Conservation (phyloP, 2,329 filamentous ascomycete genomes). For the Penicillium aurantiogriseum region DNA sequence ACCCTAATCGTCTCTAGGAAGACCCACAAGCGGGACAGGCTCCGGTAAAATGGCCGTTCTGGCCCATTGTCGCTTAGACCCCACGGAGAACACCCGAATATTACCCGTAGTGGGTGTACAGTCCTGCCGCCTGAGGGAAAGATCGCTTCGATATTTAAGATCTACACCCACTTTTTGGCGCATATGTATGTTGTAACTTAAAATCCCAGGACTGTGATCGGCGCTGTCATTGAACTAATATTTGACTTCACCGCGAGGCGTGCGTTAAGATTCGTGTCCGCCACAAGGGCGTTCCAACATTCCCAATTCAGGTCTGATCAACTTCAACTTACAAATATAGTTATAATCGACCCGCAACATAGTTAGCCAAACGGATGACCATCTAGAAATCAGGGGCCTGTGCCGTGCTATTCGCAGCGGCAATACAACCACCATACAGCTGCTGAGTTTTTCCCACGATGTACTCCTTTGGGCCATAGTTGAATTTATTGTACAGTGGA, state of each 20-base stretch:
- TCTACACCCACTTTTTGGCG: too few relatives aligned
- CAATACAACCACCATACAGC: background rate
- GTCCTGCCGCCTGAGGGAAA: conserved; percentile 2
- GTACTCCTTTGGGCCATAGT: background rate
- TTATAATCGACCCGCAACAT: background rate
- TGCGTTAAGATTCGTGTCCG: background rate
- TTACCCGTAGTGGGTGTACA: background rate
- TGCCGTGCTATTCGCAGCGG: background rate
- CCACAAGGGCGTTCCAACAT: background rate
- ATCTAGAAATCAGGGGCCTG: background rate
- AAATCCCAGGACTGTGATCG: conserved; percentile 1
- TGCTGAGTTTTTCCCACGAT: background rate
- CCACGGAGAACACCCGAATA: background rate
- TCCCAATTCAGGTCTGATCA: conserved; percentile 1
- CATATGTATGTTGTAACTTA: background rate
- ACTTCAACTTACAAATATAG: background rate
- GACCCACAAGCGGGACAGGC: background rate
- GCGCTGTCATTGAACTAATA: conserved; percentile 7
- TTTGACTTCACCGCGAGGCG: background rate
- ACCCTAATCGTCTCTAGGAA: background rate
- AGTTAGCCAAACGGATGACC: background rate
- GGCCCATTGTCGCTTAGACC: background rate
- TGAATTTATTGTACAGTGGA: background rate
- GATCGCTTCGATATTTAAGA: conserved; percentile 1
- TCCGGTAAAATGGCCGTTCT: background rate